Percentiles rank a stretch among this genome's conserved stretches.
Conservation (phyloP, 2,329 filamentous ascomycete species). For the Ceratocystis papillata region DNA sequence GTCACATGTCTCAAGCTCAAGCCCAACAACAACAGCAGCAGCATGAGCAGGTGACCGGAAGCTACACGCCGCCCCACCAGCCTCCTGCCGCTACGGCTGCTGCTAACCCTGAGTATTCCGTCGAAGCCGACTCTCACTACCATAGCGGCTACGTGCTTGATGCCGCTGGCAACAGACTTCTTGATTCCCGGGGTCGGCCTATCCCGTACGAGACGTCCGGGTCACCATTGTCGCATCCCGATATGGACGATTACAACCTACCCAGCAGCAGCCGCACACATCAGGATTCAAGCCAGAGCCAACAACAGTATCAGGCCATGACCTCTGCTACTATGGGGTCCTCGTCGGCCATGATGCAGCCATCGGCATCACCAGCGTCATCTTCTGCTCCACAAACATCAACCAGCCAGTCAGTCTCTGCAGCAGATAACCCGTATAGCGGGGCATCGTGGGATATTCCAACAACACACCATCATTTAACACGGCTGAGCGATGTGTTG, state of each 20-base stretch:
- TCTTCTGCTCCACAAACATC: conserved; percentile 1
- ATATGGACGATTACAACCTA: conserved; percentile 28
- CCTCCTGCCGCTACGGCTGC: conserved; percentile 25
- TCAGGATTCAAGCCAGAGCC: conserved; percentile 29
- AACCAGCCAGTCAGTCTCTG: not conserved
- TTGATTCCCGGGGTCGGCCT: conserved; percentile 28
- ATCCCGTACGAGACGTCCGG: conserved; percentile 21
- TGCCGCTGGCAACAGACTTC: conserved; percentile 27
- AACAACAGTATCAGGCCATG: conserved; percentile 22
- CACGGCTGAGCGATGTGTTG: conserved; percentile 75
- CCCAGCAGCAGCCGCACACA: conserved; percentile 34
- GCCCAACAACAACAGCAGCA: not conserved
- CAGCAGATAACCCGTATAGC: conserved; percentile 44
- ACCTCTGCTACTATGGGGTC: conserved; percentile 24
- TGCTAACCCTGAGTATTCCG: conserved; percentile 27
- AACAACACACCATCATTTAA: conserved; percentile 75
- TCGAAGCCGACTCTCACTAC: conserved; percentile 26
- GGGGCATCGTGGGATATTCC: conserved; percentile 65
- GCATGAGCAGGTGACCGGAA: conserved; percentile 9
- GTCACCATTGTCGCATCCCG: conserved; percentile 18
- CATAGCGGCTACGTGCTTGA: conserved; percentile 27
- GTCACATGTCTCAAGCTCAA: conserved; percentile 35
- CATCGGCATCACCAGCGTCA: conserved; percentile 11
- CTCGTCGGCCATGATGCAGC: conserved; percentile 25
- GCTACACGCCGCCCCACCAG: conserved; percentile 21